Conservation (phyloP, 2,329 filamentous ascomycete species). For the Immersiporthe knoxdaviesiana region DNA sequence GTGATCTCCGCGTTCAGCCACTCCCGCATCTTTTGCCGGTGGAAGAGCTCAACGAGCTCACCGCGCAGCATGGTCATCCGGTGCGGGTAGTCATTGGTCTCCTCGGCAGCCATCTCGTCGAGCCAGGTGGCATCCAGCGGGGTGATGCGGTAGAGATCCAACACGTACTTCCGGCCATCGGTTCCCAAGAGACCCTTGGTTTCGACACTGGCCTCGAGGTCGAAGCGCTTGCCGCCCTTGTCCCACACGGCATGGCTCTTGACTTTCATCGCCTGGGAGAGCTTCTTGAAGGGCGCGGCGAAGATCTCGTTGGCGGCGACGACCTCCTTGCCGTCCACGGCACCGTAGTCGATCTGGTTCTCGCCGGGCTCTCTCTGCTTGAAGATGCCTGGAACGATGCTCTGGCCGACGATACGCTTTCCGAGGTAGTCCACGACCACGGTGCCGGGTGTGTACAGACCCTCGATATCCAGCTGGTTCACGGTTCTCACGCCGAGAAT, state of each 20-base stretch:
- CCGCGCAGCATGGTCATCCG: slow-evolving; percentile 92
- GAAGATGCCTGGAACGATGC: slow-evolving; percentile 98
- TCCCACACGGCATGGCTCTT: slow-evolving; percentile 98
- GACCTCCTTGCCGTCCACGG: slow-evolving; percentile 94
- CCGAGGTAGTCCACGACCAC: slow-evolving; percentile 97
- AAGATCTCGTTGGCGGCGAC: slow-evolving; percentile 91
- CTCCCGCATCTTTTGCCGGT: slow-evolving; percentile 82
- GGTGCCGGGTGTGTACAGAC: slow-evolving; percentile 92
- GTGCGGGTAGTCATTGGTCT: slow-evolving; percentile 74
- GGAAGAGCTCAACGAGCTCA: slow-evolving; percentile 86
- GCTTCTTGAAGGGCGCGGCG: slow-evolving; percentile 79
- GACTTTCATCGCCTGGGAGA: slow-evolving; percentile 87
- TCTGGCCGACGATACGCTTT: slow-evolving; percentile 96
- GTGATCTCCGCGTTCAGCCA: slow-evolving; percentile 82
- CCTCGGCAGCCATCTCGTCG: slow-evolving; percentile 67
- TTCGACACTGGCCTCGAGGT: slow-evolving; percentile 93
- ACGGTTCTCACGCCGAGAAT: slow-evolving; percentile 92
- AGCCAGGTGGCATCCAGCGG: slow-evolving; percentile 90
- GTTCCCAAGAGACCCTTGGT: slow-evolving; percentile 98
- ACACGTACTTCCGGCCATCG: slow-evolving; percentile 94
- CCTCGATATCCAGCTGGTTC: slow-evolving; percentile 95
- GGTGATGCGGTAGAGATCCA: slow-evolving; percentile 93
- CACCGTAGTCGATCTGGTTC: slow-evolving; percentile 98
- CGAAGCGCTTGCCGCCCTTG: slow-evolving; percentile 87
- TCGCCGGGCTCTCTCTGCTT: slow-evolving; percentile 97